A percentile compares a stretch with the other conserved stretches of the same genome.
phyloP scores from a whole-genome alignment of 225 moss, liverwort and hornwort genomes.

The Bryoerythrophyllum caledonicum region DNA sequence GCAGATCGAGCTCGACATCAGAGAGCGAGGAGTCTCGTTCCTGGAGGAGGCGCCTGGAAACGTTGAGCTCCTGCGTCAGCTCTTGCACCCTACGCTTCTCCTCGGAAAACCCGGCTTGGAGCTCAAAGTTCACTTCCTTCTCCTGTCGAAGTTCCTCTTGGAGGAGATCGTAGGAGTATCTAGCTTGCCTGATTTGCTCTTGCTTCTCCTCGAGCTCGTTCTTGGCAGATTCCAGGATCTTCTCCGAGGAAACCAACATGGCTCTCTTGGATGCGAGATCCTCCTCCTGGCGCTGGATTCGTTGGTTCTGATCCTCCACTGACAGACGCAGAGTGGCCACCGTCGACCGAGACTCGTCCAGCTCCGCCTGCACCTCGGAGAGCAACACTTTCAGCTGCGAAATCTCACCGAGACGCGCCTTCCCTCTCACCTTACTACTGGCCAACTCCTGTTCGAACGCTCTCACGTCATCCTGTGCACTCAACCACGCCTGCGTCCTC shows the following conservation, averaged over 20 bases:
- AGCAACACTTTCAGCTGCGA: conserved; percentile 44
- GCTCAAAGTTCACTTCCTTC: conserved; percentile 12
- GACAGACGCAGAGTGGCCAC: conserved; percentile 22
- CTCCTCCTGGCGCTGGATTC: conserved; percentile 29
- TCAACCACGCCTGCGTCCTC: conserved; percentile 9
- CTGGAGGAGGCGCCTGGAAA: conserved; percentile 20
- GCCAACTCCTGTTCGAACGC: conserved; percentile 33
- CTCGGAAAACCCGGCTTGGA: conserved; percentile 17
- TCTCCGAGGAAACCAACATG: conserved; percentile 34
- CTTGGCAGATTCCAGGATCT: conserved; percentile 35
- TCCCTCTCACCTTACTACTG: conserved; percentile 40
- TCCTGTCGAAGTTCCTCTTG: conserved; percentile 31
- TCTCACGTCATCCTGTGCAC: conserved; percentile 33
- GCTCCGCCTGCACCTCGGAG: conserved; percentile 36
- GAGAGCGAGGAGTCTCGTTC: conserved; percentile 32
- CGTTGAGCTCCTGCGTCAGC: conserved; percentile 23
- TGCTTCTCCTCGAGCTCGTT: conserved; percentile 35
- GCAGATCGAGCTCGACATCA: conserved; percentile 27
- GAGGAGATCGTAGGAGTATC: conserved; percentile 31
- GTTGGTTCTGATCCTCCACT: conserved; percentile 26
- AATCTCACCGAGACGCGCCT: conserved; percentile 35
- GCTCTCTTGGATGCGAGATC: conserved; percentile 26
- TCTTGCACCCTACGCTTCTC: conserved; percentile 36
- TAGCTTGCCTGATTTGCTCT: conserved; percentile 37
- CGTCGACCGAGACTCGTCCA: neutral